These are phyloP conservation scores for Fusarium papillatum DNA, from an alignment of 2,329 filamentous ascomycete species.

Conservation along the genomic window DNA sequence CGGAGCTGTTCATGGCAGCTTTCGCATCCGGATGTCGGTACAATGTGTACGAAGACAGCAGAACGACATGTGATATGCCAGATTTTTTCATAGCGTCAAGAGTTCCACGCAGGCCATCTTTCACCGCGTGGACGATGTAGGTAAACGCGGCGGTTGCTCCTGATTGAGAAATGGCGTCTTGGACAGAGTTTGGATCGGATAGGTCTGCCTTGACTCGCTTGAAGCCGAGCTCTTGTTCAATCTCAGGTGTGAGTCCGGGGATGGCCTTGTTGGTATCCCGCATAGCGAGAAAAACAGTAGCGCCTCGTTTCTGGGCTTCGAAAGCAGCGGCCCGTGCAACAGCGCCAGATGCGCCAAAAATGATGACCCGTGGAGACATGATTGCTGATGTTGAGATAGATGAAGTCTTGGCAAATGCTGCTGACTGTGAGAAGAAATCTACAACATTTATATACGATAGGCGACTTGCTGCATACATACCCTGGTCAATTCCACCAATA, in stretches of 20 bases:
- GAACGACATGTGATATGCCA: slow-evolving; percentile 14
- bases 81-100: slow-evolving; percentile 16
- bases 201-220: slow-evolving; percentile 22
- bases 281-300: slow-evolving; percentile 18
- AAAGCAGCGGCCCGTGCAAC: slow-evolving; percentile 22
- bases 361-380: slow-evolving; percentile 21
- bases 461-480: neutral
- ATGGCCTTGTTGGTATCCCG: slow-evolving; percentile 17
- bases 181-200: slow-evolving; percentile 11
- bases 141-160: slow-evolving; percentile 19
- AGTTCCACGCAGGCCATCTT: slow-evolving; percentile 9
- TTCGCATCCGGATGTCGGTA: slow-evolving; percentile 3
- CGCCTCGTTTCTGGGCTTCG: slow-evolving; percentile 17
- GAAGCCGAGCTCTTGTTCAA: slow-evolving; percentile 2
- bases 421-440: neutral
- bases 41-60: slow-evolving; percentile 8
- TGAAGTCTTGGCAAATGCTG: neutral
- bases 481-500: neutral
- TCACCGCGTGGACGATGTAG: slow-evolving; percentile 13
- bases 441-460: neutral
- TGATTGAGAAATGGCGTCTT: slow-evolving; percentile 12
- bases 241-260: neutral
- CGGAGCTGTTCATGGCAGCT: neutral
- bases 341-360: slow-evolving; percentile 27
- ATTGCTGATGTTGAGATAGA: neutral